Evolutionary conservation across 345 rosid species (phyloP).

Genomic region (Aquilaria yunnanensis): DNA sequence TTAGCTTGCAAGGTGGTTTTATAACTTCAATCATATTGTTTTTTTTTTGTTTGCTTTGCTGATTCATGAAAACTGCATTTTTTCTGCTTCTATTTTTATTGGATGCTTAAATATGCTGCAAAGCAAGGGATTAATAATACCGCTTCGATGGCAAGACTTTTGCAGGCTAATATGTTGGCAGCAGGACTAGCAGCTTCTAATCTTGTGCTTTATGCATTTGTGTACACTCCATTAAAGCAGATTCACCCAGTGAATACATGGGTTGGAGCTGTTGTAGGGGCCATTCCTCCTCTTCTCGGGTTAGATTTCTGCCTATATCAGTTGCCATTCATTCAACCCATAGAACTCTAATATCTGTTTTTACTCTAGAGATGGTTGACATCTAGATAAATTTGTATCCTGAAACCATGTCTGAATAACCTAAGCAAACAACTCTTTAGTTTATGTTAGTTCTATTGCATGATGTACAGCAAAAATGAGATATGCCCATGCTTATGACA

Average conservation of each 20-base stretch:
- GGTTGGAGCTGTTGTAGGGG: constrained; percentile 99
- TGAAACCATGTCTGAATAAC: too few species aligned
- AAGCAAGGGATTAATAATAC: constrained; percentile 26
- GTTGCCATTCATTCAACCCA: not conserved
- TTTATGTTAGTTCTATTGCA: not conserved
- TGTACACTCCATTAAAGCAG: constrained; percentile 89
- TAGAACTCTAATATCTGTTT: not conserved
- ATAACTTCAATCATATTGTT: constrained; percentile 13
- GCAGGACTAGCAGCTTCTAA: constrained; percentile 84
- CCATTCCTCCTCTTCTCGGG: constrained; percentile 98
- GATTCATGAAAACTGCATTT: not conserved
- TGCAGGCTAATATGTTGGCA: constrained; percentile 93
- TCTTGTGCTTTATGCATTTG: constrained; percentile 70
- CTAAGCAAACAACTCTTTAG: not conserved
- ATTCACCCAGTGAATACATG: constrained; percentile 95
- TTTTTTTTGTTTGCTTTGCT: not conserved
- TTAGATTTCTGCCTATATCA: constrained; percentile 21
- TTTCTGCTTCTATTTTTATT: not conserved
- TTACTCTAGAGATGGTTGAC: too few species aligned
- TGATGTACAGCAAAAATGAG: too few species aligned
- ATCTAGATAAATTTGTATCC: too few species aligned
- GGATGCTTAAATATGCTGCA: constrained; percentile 1
- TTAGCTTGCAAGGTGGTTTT: constrained; percentile 70
- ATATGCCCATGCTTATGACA: too few species aligned
- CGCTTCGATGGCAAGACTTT: constrained; percentile 51